Base-by-base conservation (phyloP, 441 rosid genomes). In the Eutrema salsugineum region DNA sequence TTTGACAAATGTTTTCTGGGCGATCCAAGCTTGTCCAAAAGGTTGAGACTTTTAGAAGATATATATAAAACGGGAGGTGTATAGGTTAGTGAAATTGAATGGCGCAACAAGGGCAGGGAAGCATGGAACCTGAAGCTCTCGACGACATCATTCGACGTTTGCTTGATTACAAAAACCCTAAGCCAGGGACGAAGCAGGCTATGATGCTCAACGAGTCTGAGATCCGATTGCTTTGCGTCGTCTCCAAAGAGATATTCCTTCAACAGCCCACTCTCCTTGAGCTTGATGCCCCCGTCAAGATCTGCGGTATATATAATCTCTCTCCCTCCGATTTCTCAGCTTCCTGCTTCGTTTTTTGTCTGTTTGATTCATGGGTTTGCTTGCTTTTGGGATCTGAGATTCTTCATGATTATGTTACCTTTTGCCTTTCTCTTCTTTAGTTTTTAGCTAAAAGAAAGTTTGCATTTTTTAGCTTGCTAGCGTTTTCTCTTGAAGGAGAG, bases 261-360 rank as follows among this genome's bases (percentile, higher is more conserved):
- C 89, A 83, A 9, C 98, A 93, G 68, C 93, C 98, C 22, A 85
- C 75, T 80, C 98, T 93, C 48, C 97, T 93, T 43, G 98, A 88
- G 76, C 93, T 93, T 39, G 89, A 85, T 66, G 97, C 98, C 33
- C 98, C 98, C 77, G 83, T 93, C 78, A 90, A 93, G 92, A 88
- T 93, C 90, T 90, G 98, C 36, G 98, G 98, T 93, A 79, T 22
- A 0, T 40, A 0, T 17, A 19, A 20, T 43, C 10, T 61, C 63
- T 62, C 6, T 51, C 61, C 51, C 11, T 51, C 54, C 46, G 40
- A 39, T 59, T 38, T 32, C 35, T 8, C 15, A 47, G 22, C 30
- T 56, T 36, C 7, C n/a, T 57, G 11, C 1, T 16, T 48, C 53
- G 24, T 16, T 44, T 44, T 8, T 15, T 46, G 3, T 16, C 6